A percentile compares a stretch with the other conserved stretches of the same genome.
Conservation (phyloP, 1,284 basidiomycete species). For the Hymenochaete sp. region DNA sequence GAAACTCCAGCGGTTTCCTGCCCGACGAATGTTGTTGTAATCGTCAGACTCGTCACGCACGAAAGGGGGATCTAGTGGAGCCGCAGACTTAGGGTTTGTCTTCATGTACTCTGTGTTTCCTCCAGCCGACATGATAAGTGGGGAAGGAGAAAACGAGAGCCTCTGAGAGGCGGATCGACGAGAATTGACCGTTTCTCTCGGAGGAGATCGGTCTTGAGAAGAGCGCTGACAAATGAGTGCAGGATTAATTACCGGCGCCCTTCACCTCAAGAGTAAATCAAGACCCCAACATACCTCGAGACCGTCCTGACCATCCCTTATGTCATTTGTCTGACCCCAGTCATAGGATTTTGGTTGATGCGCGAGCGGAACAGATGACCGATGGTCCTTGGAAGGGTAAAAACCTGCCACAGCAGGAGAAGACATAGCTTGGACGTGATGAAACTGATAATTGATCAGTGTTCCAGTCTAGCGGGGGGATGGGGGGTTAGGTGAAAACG, state of each 20-base stretch:
- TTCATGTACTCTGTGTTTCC: slow-evolving; percentile 16
- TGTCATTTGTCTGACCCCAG: slow-evolving; percentile 28
- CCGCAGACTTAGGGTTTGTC: slow-evolving; percentile 17
- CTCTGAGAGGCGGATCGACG: slow-evolving; percentile 13
- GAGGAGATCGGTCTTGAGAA: slow-evolving; percentile 8
- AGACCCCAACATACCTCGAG: slow-evolving; percentile 11
- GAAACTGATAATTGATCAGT: slow-evolving; percentile 28
- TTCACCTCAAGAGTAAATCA: slow-evolving; percentile 1
- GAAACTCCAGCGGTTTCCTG: slow-evolving; percentile 48
- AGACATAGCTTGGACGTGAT: slow-evolving; percentile 51
- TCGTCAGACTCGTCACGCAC: slow-evolving; percentile 30
- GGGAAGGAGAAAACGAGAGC: slow-evolving; percentile 13
- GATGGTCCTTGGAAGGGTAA: slow-evolving; percentile 34
- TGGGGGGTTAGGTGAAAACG: neutral
- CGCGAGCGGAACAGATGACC: slow-evolving; percentile 33
- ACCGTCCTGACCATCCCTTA: slow-evolving; percentile 10
- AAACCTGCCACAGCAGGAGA: slow-evolving; percentile 31
- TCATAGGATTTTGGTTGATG: slow-evolving; percentile 33
- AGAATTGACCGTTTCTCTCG: no score
- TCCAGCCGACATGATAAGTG: slow-evolving; percentile 14
- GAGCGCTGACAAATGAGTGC: slow-evolving; percentile 14
- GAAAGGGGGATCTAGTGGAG: slow-evolving; percentile 27
- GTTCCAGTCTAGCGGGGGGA: slow-evolving; percentile 17
- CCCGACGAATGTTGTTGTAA: slow-evolving; percentile 14
- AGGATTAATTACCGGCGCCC: slow-evolving; percentile 4